Base-by-base conservation (phyloP, 805 yeast genomes). In the Saccharomycopsis amapae region DNA sequence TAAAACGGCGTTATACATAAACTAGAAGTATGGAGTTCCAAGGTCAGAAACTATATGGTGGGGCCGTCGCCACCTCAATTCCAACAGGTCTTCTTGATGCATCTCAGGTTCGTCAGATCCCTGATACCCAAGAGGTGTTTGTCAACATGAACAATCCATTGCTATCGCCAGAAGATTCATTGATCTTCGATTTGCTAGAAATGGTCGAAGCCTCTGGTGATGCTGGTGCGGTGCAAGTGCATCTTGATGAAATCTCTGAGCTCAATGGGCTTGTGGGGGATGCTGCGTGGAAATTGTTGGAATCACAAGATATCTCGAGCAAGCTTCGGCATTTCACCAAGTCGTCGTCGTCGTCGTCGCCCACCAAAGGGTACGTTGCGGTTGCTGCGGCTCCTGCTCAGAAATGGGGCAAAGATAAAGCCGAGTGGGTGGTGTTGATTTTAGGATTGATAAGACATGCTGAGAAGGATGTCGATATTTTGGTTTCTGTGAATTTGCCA, bases 101-200 rank as follows among this genome's bases (percentile, higher is more conserved):
- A 0, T 82, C 95, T 1, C 61, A 68, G 31, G 59, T 89, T 40
- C 68, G 98, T 46, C 85, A 85, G 50, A 76, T 93, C 2, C 97
- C 98, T 0, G 97, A 93, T 57, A 79, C 88, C 1, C 97, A 93
- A 60, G 98, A 90, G 61, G 96, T 90, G 22, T 93, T 75, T 61
- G 77, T 89, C 2, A 72, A 71, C 42, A 56, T 62, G 12, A 55
- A 66, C 5, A 60, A 62, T 5, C 59, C 60, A 3, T 32, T 25
- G 9, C 39, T 51, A 15, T 49, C 50, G 3, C 39, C 52, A 20
- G 64, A 64, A 28, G 62, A 62, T 38, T 56, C 66, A 10, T 52
- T 63, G 12, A 63, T 69, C 6, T 51, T 71, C 36, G 75, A 70
- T 43, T 54, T 70, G 5, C 54, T 67, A 34, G 75, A 64, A 59